A percentile compares a stretch with the other conserved stretches of the same genome.
phyloP scores from a whole-genome alignment of 2,329 filamentous ascomycete genomes.

The Colletotrichum spaethianum region DNA sequence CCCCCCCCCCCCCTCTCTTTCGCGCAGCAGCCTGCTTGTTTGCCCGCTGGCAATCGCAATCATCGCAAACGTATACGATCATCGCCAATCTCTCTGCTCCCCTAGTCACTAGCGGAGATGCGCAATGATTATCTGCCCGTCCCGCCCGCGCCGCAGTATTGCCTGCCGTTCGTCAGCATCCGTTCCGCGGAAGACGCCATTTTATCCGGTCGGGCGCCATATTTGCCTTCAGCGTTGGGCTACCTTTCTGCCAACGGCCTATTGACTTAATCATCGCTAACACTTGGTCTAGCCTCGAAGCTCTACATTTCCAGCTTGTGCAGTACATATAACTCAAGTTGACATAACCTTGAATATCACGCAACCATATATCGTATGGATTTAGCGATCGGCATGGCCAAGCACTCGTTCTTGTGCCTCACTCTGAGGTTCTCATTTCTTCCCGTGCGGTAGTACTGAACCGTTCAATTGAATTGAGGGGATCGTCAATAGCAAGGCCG shows the following conservation, averaged over 20 bases:
- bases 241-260: neutral
- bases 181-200: conserved; percentile 23
- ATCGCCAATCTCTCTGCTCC: conserved; percentile 24
- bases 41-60: conserved; percentile 22
- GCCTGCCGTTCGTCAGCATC: conserved; percentile 24
- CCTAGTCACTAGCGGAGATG: conserved; percentile 24
- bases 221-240: neutral
- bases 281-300: neutral
- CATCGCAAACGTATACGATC: conserved; percentile 8
- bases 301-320: conserved; percentile 16
- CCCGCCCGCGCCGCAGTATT: conserved; percentile 34
- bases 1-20: conserved; percentile 26
- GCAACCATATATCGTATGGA: conserved; percentile 9
- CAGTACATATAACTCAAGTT: conserved; percentile 9
- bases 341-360: neutral
- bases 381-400: conserved; percentile 6
- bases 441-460: conserved; percentile 28
- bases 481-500: neutral
- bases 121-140: conserved; percentile 34
- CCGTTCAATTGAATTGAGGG: conserved; percentile 17
- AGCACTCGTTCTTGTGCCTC: neutral
- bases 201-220: conserved; percentile 22
- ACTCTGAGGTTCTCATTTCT: neutral
- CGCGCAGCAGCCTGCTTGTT: conserved; percentile 9
- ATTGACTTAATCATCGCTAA: conserved; percentile 1